A percentile compares a stretch with the other conserved stretches of the same genome.
These are phyloP conservation scores for Euphrasia arctica DNA, from an alignment of 305 asterid species.

Conservation along the genomic window DNA sequence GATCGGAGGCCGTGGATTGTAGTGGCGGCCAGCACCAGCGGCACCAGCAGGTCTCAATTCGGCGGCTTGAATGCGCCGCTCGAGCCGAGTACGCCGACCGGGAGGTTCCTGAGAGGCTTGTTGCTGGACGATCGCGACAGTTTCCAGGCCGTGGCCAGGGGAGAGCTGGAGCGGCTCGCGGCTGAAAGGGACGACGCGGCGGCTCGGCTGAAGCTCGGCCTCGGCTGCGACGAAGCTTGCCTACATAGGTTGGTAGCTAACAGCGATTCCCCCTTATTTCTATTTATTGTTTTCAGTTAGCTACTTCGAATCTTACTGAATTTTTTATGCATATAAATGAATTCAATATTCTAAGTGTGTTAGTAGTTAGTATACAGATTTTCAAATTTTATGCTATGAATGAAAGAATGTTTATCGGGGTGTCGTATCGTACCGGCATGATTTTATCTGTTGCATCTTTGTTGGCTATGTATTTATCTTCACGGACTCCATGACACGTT, in stretches of 20 bases:
- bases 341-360: too few relatives aligned
- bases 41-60: conserved; percentile 38
- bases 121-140: conserved; percentile 50
- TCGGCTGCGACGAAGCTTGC: conserved; percentile 65
- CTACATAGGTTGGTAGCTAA: conserved; percentile 60
- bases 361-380: too few relatives aligned
- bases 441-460: conserved; percentile 18
- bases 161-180: conserved; percentile 56
- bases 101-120: conserved; percentile 51
- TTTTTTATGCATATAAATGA: neutral
- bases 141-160: conserved; percentile 48
- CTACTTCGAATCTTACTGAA: neutral
- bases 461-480: conserved; percentile 33
- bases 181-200: conserved; percentile 51
- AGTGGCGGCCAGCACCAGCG: conserved; percentile 30
- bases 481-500: conserved; percentile 40
- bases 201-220: conserved; percentile 54
- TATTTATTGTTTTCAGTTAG: neutral
- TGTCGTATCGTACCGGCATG: too few relatives aligned
- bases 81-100: conserved; percentile 62
- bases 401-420: too few relatives aligned
- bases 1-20: conserved; percentile 30
- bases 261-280: neutral
- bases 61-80: conserved; percentile 70
- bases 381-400: neutral